phyloP scores from a whole-genome alignment of 306 rosid species.

The Quercus agrifolia region DNA sequence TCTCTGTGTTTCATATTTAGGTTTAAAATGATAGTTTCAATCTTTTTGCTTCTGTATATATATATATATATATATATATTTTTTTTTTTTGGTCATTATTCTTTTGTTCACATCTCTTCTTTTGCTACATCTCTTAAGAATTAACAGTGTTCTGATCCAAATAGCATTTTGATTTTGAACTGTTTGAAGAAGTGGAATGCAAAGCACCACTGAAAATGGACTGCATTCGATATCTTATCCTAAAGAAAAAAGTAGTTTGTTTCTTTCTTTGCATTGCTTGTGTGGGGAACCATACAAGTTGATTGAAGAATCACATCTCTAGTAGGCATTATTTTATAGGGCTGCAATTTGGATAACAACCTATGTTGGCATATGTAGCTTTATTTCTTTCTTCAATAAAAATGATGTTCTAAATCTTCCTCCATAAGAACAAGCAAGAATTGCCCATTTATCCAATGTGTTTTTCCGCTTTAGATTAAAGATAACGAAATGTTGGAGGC shows the following conservation, averaged over 20 bases:
- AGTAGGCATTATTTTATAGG: neutral
- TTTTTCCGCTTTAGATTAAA: neutral
- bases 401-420: slow-evolving; percentile 19
- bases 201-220: slow-evolving; percentile 28
- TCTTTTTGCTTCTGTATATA: neutral
- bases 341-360: slow-evolving; percentile 15
- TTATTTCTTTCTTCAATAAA: slow-evolving; percentile 22
- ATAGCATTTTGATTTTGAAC: slow-evolving; percentile 27
- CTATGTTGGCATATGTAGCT: slow-evolving; percentile 1
- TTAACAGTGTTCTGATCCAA: neutral
- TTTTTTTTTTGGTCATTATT: neutral
- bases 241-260: slow-evolving; percentile 24
- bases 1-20: neutral
- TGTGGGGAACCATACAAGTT: slow-evolving; percentile 30
- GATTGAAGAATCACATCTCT: slow-evolving; percentile 33
- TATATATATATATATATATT: neutral
- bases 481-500: neutral
- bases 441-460: neutral
- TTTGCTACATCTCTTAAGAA: neutral
- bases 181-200: slow-evolving; percentile 22
- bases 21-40: neutral
- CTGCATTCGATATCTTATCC: slow-evolving; percentile 30
- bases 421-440: neutral
- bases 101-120: neutral
- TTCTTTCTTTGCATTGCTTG: slow-evolving; percentile 18